Evolutionary conservation across 2,329 filamentous ascomycete species (phyloP).

Genomic region (Rutstroemia sydowiana): DNA sequence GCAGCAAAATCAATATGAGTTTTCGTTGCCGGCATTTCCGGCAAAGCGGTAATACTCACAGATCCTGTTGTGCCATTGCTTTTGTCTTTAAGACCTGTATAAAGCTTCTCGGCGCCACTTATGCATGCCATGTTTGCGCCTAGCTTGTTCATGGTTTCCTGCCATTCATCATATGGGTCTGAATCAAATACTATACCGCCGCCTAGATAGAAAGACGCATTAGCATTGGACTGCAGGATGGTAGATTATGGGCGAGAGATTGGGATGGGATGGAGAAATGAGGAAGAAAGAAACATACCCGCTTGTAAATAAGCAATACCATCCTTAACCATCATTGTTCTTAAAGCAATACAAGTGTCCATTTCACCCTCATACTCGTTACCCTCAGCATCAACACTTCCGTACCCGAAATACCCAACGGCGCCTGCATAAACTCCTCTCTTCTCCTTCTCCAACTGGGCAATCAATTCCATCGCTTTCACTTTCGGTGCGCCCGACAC

Average conservation of each 20-base stretch:
- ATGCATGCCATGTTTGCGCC: slow-evolving; percentile 86
- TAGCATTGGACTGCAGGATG: background rate
- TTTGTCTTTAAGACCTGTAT: slow-evolving; percentile 17
- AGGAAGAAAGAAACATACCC: slow-evolving; percentile 35
- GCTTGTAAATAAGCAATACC: slow-evolving; percentile 85
- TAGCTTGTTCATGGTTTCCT: slow-evolving; percentile 96
- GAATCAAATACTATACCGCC: slow-evolving; percentile 94
- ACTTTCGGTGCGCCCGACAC: slow-evolving; percentile 95
- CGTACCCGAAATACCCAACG: slow-evolving; percentile 93
- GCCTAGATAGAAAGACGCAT: slow-evolving; percentile 36
- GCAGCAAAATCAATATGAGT: slow-evolving; percentile 22
- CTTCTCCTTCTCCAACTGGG: slow-evolving; percentile 89
- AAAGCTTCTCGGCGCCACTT: slow-evolving; percentile 65
- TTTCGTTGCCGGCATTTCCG: slow-evolving; percentile 4
- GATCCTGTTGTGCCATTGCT: background rate
- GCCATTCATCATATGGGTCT: slow-evolving; percentile 83
- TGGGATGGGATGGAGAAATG: background rate
- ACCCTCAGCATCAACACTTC: slow-evolving; percentile 58
- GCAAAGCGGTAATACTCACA: background rate
- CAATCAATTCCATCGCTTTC: slow-evolving; percentile 93
- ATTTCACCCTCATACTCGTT: slow-evolving; percentile 69
- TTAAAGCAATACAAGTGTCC: slow-evolving; percentile 68
- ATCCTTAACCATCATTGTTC: slow-evolving; percentile 93
- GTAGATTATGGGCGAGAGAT: background rate
- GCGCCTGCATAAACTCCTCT: slow-evolving; percentile 92